Evolutionary conservation across 176 grass and related monocot species (phyloP), one percentile per base, ranked within the genome.

Genomic region (Ensete ventricosum): DNA sequence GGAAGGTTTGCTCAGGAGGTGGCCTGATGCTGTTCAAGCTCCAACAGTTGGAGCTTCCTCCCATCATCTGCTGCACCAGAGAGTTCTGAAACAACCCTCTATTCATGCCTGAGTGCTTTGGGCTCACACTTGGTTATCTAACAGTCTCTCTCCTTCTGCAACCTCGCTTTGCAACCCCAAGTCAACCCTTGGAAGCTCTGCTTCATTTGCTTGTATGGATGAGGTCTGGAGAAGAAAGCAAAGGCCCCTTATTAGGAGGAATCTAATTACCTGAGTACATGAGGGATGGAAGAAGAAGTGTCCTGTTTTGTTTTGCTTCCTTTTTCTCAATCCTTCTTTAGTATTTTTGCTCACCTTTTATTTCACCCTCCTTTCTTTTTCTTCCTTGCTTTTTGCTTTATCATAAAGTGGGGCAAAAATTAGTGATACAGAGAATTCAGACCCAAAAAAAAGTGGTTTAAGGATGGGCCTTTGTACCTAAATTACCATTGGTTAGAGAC

Each of bases 61-160:
- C 83, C 84, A 90, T 67, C 77, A 87, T 87, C 79, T 88, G 83
- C 62, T 93, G 85, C 55, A 16, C 24, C 26, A 93, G 88, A 80
- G 84, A 93, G 62, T 82, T 88, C 75, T 87, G 82, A 57, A 91
- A 87, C 72, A 89, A 79, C 11, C 67, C 80, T 69, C 75, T 86
- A 80, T 87, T 85, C 89, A 96, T 91, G 50, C 17, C 71, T 75
- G 19, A 79, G 52, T 8, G 34, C 9, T 11, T 43, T 67, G 20
- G 8, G 9, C 34, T 21, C 8, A 9, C 9, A 20, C 9, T 70
- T 9, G 9, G 8, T 50, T 16, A 9, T 70, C 3, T 50, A 43
- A 11, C 17, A 20, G 24, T 2, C 7, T 50, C 17, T 70, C 13
- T 48, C 17, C 34, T 5, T n/a, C 21, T 14, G 26, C 14, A 5